Base-by-base conservation (phyloP, 129 eudicot species). In the Dittrichia graveolens region DNA sequence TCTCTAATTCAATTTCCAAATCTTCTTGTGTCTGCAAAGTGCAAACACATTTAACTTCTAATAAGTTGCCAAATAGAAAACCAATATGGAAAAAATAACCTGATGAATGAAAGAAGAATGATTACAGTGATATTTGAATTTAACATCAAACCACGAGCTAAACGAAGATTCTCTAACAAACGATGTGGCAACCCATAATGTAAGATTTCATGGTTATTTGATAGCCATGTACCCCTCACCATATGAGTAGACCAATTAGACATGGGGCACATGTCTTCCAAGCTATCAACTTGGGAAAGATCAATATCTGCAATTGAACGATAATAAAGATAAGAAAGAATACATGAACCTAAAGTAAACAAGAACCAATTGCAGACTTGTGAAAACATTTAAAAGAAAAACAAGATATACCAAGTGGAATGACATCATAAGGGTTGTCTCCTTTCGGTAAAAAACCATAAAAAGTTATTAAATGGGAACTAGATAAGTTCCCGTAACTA, bases 221-320 rank as follows among this genome's bases (percentile, higher is more conserved):
- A 83, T 68, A 90, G 72, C 96, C 97, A 94, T 42, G 98, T 94
- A 44, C 93, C 97, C 64, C 97, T 88, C 24, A 90, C 86, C 98
- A 90, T 87, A 62, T 94, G 95, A 57, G 85, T 80, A 72, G 80
- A 74, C 95, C 90, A 85, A 80, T 85, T 75, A 58, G 79, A 75
- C 13, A 61, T 10, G 5, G 71, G 75, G 48, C 54, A 3, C 63
- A 59, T 79, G 24, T 72, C 79, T 56, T 80, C 85, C 13, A 19
- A 69, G 60, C 59, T 79, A 69, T 81, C 89, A 66, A 77, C 78
- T 38, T 73, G 38, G 1, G 83, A 81, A 74, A 80, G 79, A 76
- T 85, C 95, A 70, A 93, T 65, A 80, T 83, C 96, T 89, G 84
- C 78, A 53, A 39, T 31, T 64, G 8, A 61, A 57, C 11, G 44